These are phyloP conservation scores for Pyrus bretschneideri DNA, from an alignment of 306 rosid species.

Conservation along the genomic window DNA sequence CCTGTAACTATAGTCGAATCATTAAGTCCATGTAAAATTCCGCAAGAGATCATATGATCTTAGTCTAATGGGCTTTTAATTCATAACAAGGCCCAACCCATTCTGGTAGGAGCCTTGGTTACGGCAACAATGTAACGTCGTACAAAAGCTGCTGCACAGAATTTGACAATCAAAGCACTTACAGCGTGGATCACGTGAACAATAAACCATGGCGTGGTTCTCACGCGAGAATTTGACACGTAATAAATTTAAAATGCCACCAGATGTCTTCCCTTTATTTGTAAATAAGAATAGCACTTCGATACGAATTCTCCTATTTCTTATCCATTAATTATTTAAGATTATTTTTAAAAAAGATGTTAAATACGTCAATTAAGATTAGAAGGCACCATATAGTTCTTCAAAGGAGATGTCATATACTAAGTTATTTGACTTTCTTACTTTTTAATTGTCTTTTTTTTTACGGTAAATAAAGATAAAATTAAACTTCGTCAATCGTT, in stretches of 20 bases:
- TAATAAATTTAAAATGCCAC: not conserved
- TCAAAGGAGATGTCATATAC: no score
- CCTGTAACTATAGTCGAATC: not conserved
- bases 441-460: no score
- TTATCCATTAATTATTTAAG: no score
- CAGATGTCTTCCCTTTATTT: no score
- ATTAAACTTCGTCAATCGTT: accelerated
- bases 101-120: no score
- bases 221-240: slow-evolving; percentile 37
- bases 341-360: no score
- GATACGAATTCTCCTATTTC: no score
- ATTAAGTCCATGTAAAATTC: not conserved
- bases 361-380: no score
- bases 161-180: not conserved
- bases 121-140: not conserved
- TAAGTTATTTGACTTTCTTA: no score
- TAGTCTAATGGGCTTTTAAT: not conserved
- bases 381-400: no score
- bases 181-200: slow-evolving; percentile 3
- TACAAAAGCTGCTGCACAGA: not conserved
- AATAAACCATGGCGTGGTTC: slow-evolving; percentile 30
- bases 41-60: not conserved
- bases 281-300: no score
- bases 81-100: not conserved
- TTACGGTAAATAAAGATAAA: no score